Conservation (phyloP, 768 basidiomycete genomes). For the Hygrophorus russula region DNA sequence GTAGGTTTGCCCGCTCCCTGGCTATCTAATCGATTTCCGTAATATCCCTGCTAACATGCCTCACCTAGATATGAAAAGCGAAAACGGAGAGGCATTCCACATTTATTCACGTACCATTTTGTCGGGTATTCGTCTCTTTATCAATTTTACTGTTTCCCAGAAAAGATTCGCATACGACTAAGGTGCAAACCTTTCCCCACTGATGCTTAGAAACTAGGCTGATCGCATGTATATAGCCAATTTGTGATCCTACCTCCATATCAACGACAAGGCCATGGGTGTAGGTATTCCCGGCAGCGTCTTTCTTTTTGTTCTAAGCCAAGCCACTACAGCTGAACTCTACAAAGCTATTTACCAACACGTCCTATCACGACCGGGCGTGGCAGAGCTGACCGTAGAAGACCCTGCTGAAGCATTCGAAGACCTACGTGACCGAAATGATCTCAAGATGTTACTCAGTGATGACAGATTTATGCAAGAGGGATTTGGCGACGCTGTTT, state of each 20-base stretch:
- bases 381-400: slow-evolving; percentile 93
- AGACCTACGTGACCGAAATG: slow-evolving; percentile 88
- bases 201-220: slow-evolving; percentile 1
- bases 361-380: slow-evolving; percentile 47
- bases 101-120: slow-evolving; percentile 72
- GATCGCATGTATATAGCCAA: slow-evolving; percentile 53
- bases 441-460: slow-evolving; percentile 66
- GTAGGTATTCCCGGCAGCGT: slow-evolving; percentile 32
- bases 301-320: not conserved
- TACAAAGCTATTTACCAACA: slow-evolving; percentile 81
- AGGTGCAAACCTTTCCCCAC: slow-evolving; percentile 39
- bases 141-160: slow-evolving; percentile 93
- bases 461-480: slow-evolving; percentile 60
- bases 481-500: slow-evolving; percentile 41
- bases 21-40: not conserved
- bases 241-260: slow-evolving; percentile 89
- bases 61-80: slow-evolving; percentile 71
- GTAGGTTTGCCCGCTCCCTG: slow-evolving; percentile 32
- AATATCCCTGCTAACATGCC: not conserved
- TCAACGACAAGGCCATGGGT: slow-evolving; percentile 84
- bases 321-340: slow-evolving; percentile 50
- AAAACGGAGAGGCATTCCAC: slow-evolving; percentile 39
- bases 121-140: slow-evolving; percentile 91
- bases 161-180: slow-evolving; percentile 74
- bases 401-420: slow-evolving; percentile 98